Base-by-base conservation (phyloP, 75 land plant genomes). In the Pinus taeda region DNA sequence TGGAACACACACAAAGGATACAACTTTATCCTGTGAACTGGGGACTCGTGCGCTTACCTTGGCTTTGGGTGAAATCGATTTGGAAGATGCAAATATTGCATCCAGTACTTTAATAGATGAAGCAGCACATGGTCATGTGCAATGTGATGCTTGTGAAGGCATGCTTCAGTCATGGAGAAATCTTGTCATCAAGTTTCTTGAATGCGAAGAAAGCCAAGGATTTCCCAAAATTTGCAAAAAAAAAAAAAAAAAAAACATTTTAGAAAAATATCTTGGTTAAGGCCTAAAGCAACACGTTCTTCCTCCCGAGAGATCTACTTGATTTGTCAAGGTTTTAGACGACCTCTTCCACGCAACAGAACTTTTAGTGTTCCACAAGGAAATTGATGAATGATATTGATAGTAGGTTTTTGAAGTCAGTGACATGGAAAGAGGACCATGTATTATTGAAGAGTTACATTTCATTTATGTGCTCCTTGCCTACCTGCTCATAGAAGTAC, bases 201-300 rank as follows among this genome's bases (percentile, higher is more conserved):
- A 96, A 84, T 90, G 95, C 75, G 89, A 92, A 83, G 95, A 96
- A 71, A 79, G 80, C 29, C 86, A 88, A 92, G 98, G 88, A 30
- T 85, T 93, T 71, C 72, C 79, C 60, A 83, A 81, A 74, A 78
- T 91, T 37, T 95, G 96, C 88, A 93, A 88, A 60, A n/a, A n/a
- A n/a, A n/a, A n/a, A n/a, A n/a, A n/a, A n/a, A n/a, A n/a, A n/a
- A n/a, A n/a, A 81, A 83, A 2, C 78, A 84, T 57, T 95, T 95
- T 78, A 87, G 74, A 73, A 90, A 88, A 60, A 80, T 84, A 49
- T 83, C 84, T n/a, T 95, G 90, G 94, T 78, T 91, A 75, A 86
- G 98, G 77, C 93, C 98, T 57, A 95, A 95, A 79, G 98, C 98
- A 76, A 93, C 98, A 4, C 86, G 92, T 65, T 82, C 97, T 63